Conservation (phyloP, 2,329 filamentous ascomycete species). For the Fusarium paranaense region DNA sequence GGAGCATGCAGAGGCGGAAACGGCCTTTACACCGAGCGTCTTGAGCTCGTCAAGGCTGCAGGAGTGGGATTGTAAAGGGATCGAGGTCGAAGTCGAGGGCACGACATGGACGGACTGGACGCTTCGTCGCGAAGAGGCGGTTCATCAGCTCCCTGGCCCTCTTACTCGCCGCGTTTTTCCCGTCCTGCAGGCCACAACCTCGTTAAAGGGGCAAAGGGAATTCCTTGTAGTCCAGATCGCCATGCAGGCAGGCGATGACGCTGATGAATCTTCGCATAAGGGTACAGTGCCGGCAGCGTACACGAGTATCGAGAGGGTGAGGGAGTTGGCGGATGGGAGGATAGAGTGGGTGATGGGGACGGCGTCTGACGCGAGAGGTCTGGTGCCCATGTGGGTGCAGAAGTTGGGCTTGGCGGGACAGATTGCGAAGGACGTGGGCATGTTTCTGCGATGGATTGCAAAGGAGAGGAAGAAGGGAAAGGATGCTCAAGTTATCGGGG, state of each 20-base stretch:
- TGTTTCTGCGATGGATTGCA: conserved; percentile 73
- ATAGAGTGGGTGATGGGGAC: conserved; percentile 85
- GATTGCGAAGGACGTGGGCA: conserved; percentile 77
- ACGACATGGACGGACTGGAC: conserved; percentile 60
- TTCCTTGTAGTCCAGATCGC: conserved; percentile 70
- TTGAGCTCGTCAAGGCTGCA: conserved; percentile 51
- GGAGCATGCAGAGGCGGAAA: conserved; percentile 55
- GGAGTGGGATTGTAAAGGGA: conserved; percentile 59
- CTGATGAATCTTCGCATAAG: conserved; percentile 54
- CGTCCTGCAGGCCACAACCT: conserved; percentile 70
- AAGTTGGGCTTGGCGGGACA: conserved; percentile 70
- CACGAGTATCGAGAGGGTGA: conserved; percentile 72
- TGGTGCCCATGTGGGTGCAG: conserved; percentile 75
- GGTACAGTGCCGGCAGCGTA: conserved; percentile 69
- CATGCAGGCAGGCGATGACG: conserved; percentile 51
- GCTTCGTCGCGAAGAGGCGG: conserved; percentile 71
- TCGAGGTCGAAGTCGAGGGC: conserved; percentile 53
- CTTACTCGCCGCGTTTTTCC: conserved; percentile 75
- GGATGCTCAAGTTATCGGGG: conserved; percentile 20
- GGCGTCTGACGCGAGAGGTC: conserved; percentile 75
- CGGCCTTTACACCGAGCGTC: conserved; percentile 54
- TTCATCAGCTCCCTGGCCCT: conserved; percentile 70
- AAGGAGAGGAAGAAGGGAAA: conserved; percentile 52
- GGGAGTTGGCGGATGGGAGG: conserved; percentile 55
- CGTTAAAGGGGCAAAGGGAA: conserved; percentile 55